Evolutionary conservation across 2,329 filamentous ascomycete species (phyloP).

Genomic region (Tympanopsis confertula): DNA sequence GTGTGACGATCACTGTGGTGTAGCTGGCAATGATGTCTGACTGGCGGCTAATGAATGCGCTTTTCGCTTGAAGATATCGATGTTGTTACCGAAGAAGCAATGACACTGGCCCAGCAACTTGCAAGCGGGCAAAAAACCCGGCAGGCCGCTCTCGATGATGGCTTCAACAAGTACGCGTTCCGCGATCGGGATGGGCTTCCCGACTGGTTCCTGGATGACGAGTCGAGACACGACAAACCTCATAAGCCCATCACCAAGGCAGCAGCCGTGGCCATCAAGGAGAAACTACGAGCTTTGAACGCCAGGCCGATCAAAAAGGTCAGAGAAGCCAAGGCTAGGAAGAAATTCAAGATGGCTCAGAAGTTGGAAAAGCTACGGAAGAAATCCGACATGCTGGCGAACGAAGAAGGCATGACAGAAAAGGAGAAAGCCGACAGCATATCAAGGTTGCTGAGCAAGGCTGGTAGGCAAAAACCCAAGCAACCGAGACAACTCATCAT

Average conservation of each 20-base stretch:
- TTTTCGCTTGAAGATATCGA: slow-evolving; percentile 94
- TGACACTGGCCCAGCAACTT: slow-evolving; percentile 88
- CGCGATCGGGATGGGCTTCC: slow-evolving; percentile 84
- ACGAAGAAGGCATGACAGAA: slow-evolving; percentile 86
- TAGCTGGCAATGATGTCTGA: not conserved
- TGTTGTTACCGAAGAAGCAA: slow-evolving; percentile 98
- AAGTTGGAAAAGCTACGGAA: slow-evolving; percentile 88
- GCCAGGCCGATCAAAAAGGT: slow-evolving; percentile 98
- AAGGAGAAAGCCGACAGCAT: slow-evolving; percentile 89
- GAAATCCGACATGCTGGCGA: slow-evolving; percentile 82
- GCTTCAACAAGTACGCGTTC: slow-evolving; percentile 86
- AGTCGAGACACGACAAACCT: slow-evolving; percentile 68
- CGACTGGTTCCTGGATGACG: slow-evolving; percentile 97
- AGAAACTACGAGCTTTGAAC: slow-evolving; percentile 85
- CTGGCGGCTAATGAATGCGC: slow-evolving; percentile 10
- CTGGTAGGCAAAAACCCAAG: slow-evolving; percentile 75
- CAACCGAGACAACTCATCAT: slow-evolving; percentile 79
- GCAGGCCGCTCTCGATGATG: slow-evolving; percentile 74
- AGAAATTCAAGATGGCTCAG: slow-evolving; percentile 92
- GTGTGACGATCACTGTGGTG: slow-evolving; percentile 6
- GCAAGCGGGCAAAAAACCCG: slow-evolving; percentile 74
- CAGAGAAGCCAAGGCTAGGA: slow-evolving; percentile 85
- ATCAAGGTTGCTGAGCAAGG: slow-evolving; percentile 67
- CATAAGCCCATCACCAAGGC: slow-evolving; percentile 87
- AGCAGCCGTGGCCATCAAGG: slow-evolving; percentile 81